Evolutionary conservation across 768 basidiomycete genomes (phyloP).

Genomic region (Psilocybe azurescens): DNA sequence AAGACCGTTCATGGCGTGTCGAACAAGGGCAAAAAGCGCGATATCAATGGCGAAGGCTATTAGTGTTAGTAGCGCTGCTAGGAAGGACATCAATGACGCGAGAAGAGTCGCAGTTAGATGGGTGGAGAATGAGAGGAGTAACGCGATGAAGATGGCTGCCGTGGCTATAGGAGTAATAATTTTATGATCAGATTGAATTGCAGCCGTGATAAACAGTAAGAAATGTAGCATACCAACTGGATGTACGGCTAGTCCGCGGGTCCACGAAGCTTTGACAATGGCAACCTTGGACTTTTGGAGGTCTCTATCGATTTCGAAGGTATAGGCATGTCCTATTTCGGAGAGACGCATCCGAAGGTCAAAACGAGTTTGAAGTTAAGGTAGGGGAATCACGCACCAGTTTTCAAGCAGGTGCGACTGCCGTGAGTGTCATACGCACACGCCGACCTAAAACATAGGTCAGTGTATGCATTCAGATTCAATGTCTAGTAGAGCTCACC

Average conservation of each 20-base stretch:
- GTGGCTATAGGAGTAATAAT: slow-evolving; percentile 37
- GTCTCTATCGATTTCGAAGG: slow-evolving; percentile 42
- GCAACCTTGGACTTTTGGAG: slow-evolving; percentile 38
- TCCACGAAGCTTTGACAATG: slow-evolving; percentile 64
- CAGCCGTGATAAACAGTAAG: too few relatives aligned
- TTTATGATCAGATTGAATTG: background rate
- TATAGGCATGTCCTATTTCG: slow-evolving; percentile 59
- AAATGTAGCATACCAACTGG: slow-evolving; percentile 62
- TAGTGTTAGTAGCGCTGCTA: slow-evolving; percentile 70
- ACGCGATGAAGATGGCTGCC: slow-evolving; percentile 66
- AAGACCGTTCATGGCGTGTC: slow-evolving; percentile 60
- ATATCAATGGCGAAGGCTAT: slow-evolving; percentile 82
- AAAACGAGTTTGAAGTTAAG: background rate
- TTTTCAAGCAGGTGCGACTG: slow-evolving; percentile 25
- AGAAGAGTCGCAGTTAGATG: slow-evolving; percentile 51
- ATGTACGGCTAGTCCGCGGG: slow-evolving; percentile 74
- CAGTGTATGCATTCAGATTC: background rate
- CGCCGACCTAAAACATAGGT: slow-evolving; percentile 52
- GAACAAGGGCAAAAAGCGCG: slow-evolving; percentile 67
- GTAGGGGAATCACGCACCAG: slow-evolving; percentile 38
- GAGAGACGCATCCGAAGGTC: too few relatives aligned
- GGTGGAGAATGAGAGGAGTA: slow-evolving; percentile 64
- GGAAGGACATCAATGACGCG: slow-evolving; percentile 70
- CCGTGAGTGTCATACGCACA: slow-evolving; percentile 53
- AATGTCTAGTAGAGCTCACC: slow-evolving; percentile 43